Evolutionary conservation across 345 rosid species (phyloP).

Genomic region (Citrus glauca): DNA sequence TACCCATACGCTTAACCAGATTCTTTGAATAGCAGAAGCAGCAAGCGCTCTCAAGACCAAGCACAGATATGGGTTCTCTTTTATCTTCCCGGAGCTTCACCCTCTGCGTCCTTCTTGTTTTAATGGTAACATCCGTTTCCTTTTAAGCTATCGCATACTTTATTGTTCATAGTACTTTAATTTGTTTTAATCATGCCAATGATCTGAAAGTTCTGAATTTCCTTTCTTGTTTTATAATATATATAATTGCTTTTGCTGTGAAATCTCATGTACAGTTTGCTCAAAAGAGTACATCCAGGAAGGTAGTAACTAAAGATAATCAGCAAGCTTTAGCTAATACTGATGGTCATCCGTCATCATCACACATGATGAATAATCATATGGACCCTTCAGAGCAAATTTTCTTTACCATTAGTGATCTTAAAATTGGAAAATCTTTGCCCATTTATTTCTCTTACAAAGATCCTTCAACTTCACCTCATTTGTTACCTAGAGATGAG

Average conservation of each 20-base stretch:
- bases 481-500: slow-evolving; percentile 52
- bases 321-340: not conserved
- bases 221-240: too few relatives aligned
- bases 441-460: slow-evolving; percentile 35
- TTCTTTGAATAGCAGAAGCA: not conserved
- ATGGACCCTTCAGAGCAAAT: slow-evolving; percentile 41
- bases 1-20: not conserved
- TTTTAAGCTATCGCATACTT: not conserved
- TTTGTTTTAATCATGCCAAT: not conserved
- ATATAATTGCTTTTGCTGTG: not conserved
- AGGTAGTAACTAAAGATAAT: not conserved
- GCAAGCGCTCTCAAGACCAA: not conserved
- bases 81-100: not conserved
- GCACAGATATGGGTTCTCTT: slow-evolving; percentile 4
- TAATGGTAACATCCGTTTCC: slow-evolving; percentile 1
- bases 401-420: slow-evolving; percentile 48
- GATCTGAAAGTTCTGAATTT: not conserved
- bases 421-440: slow-evolving; percentile 40
- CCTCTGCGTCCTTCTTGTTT: not conserved
- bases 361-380: slow-evolving; percentile 13
- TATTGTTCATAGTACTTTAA: not conserved
- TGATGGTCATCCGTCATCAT: not conserved
- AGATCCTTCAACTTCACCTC: slow-evolving; percentile 38
- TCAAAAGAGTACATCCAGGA: slow-evolving; percentile 8
- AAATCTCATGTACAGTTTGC: slow-evolving; percentile 4